Base-by-base conservation (phyloP, 306 rosid genomes). In the Ormosia emarginata region DNA sequence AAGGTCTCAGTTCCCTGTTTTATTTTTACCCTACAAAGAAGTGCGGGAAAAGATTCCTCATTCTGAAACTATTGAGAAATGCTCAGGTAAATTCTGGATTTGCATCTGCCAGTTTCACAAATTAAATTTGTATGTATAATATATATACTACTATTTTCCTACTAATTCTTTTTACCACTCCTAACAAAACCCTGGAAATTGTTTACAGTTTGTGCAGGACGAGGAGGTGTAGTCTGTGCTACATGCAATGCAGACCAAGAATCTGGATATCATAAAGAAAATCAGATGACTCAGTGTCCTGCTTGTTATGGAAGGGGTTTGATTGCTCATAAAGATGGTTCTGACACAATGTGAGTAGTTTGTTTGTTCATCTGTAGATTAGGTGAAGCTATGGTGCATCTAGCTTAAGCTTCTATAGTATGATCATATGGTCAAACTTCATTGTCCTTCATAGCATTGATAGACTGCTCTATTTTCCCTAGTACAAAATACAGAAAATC, bases 271-370 rank as follows among this genome's bases (percentile, higher is more conserved):
- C 89, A 87, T 74, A 90, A 87, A 85, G 94, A 88, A 87, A 95
- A 92, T 84, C 98, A 87, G 86, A 85, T 90, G 99, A 61, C 67
- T 43, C 86, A 81, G 73, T 95, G 99, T 76, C 76, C 90, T 55
- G 77, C 87, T 86, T 95, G 99, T 90, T 69, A 92, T 63, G 97
- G 99, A 71, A 94, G 99, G 86, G 96, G 99, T 80, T 91, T 93
- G 85, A 88, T 95, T 82, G 99, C 99, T 82, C 99, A 92, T 81
- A 90, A 72, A 82, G 99, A 95, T 89, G 99, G 98, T 84, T 93
- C 99, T 74, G 99, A 95, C 82, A 77, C 98, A 43, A 57, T 85
- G 98, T 95, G 83, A 88, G 97, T 80, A 69, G 29, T 82, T 81
- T 66, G 6, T 33, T 46, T 52, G 68, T 44, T 61, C n/a, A 49